These are phyloP conservation scores for Yarrowia sp. DNA, from an alignment of 805 yeast genomes.

Conservation along the genomic window DNA sequence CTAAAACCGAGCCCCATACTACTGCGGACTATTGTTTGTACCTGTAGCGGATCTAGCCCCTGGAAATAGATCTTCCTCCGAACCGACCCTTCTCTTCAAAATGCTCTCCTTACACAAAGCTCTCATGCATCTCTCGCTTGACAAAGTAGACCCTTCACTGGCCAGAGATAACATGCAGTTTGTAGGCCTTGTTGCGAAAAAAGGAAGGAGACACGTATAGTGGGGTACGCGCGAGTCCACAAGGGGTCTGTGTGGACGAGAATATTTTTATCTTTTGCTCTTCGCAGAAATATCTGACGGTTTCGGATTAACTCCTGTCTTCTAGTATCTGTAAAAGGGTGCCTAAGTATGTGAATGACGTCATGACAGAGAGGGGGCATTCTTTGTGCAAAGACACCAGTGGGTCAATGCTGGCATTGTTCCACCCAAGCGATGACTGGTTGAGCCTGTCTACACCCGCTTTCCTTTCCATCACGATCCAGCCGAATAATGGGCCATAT, in stretches of 20 bases:
- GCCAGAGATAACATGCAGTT: conserved; percentile 1
- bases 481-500: not conserved
- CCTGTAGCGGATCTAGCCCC: not conserved
- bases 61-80: not conserved
- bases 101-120: not conserved
- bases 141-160: not conserved
- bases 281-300: not conserved
- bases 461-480: not conserved
- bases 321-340: not conserved
- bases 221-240: not conserved
- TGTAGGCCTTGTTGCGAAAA: not conserved
- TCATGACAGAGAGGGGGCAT: not conserved
- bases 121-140: not conserved
- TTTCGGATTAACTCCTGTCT: not conserved
- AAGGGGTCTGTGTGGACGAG: not conserved
- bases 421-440: not conserved
- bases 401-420: not conserved
- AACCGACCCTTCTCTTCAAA: no score
- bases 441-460: not conserved
- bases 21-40: not conserved
- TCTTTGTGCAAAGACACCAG: not conserved
- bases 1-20: not conserved
- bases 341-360: not conserved
- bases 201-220: not conserved
- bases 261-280: not conserved